Evolutionary conservation across 2,329 filamentous ascomycete species (phyloP).

Genomic region (Clarireedia sp.): DNA sequence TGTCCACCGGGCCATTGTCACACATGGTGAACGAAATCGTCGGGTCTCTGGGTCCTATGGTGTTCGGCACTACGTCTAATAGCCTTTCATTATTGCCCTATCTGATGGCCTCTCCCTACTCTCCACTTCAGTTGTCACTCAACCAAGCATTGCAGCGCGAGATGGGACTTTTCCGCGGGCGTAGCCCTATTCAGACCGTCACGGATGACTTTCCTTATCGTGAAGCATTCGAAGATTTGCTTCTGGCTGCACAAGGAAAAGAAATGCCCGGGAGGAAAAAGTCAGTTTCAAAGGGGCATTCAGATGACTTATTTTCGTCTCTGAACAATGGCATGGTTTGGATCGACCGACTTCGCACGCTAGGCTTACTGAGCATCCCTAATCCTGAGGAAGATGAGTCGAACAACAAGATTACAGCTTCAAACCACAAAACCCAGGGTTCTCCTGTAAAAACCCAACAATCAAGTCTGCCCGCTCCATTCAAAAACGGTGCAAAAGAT

Average conservation of each 20-base stretch:
- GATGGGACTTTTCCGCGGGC: too few relatives aligned
- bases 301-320: neutral
- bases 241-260: slow-evolving; percentile 16
- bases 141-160: neutral
- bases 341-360: slow-evolving; percentile 12
- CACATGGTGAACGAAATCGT: slow-evolving; percentile 35
- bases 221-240: slow-evolving; percentile 28
- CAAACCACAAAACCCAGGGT: neutral
- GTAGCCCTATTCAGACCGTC: too few relatives aligned
- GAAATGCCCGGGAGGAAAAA: neutral
- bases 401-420: neutral
- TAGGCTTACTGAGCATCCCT: slow-evolving; percentile 7
- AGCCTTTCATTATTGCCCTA: slow-evolving; percentile 28
- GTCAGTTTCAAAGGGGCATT: neutral
- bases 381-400: neutral
- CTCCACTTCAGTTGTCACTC: slow-evolving; percentile 21
- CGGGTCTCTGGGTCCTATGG: neutral
- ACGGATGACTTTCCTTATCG: slow-evolving; percentile 20
- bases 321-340: slow-evolving; percentile 7
- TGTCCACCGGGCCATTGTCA: slow-evolving; percentile 27
- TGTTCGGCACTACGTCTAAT: neutral
- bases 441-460: neutral
- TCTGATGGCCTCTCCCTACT: slow-evolving; percentile 28
- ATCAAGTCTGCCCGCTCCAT: neutral
- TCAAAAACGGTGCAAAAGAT: neutral